phyloP scores from a whole-genome alignment of 495 filamentous ascomycete species.

The Paragyromitra xinjiangensis region DNA sequence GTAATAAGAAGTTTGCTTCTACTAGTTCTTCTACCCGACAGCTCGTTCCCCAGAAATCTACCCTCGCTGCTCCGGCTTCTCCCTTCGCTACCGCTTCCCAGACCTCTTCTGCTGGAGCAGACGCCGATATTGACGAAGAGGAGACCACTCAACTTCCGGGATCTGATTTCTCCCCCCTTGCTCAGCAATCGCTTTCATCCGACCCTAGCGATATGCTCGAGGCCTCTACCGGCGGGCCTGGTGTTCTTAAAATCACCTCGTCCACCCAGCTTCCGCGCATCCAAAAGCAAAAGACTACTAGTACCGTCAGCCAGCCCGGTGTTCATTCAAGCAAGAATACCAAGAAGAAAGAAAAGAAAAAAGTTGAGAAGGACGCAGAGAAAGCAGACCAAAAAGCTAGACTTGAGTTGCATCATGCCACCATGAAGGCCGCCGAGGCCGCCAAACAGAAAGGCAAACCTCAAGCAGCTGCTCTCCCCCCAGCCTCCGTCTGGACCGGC shows the following conservation, averaged over 20 bases:
- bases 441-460: constrained; percentile 61
- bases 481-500: constrained; percentile 60
- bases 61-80: constrained; percentile 33
- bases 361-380: constrained; percentile 61
- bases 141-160: constrained; percentile 48
- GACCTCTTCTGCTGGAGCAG: constrained; percentile 60
- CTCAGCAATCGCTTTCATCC: constrained; percentile 45
- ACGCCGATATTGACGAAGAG: constrained; percentile 60
- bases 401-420: constrained; percentile 64
- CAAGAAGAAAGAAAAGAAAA: constrained; percentile 63
- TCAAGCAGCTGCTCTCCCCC: constrained; percentile 55
- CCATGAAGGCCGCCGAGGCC: constrained; percentile 59
- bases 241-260: constrained; percentile 61
- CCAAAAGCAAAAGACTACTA: constrained; percentile 56
- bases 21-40: constrained; percentile 39
- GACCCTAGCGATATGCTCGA: constrained; percentile 64
- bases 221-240: constrained; percentile 57
- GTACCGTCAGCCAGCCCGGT: constrained; percentile 51
- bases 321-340: constrained; percentile 63
- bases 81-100: constrained; percentile 54
- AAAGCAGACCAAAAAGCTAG: constrained; percentile 60
- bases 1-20: constrained; percentile 33
- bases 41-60: constrained; percentile 37
- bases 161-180: constrained; percentile 31
- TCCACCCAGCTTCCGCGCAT: constrained; percentile 59